phyloP scores from a whole-genome alignment of 306 rosid species.

The cucumber (Cucumis sativus) region Cucumber_9930_V3 NC_026658.2:5954001-5954500 shows the following conservation, averaged over 20 bases:
- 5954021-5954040: not conserved
- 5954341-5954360: too few relatives aligned
- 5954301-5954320: not conserved
- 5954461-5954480: too few relatives aligned
- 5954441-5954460: too few relatives aligned
- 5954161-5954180: not conserved
- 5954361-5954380: too few relatives aligned
- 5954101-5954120: slow-evolving; percentile 5
- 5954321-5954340: too few relatives aligned
- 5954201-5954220: slow-evolving; percentile 8
- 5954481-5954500: too few relatives aligned
- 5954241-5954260: not conserved
- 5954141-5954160: slow-evolving; percentile 6
- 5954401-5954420: too few relatives aligned
- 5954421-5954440: too few relatives aligned
- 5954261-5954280: not conserved
- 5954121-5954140: not conserved
- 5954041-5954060: not conserved
- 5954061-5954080: slow-evolving; percentile 23
- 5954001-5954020: not conserved
- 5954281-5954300: slow-evolving; percentile 1
- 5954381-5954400: too few relatives aligned
- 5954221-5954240: not conserved
- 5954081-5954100: slow-evolving; percentile 12
- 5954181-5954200: not conserved